A percentile compares a stretch with the other conserved stretches of the same genome.
phyloP scores from a whole-genome alignment of 345 rosid genomes.

The Raphanus sativus region DNA sequence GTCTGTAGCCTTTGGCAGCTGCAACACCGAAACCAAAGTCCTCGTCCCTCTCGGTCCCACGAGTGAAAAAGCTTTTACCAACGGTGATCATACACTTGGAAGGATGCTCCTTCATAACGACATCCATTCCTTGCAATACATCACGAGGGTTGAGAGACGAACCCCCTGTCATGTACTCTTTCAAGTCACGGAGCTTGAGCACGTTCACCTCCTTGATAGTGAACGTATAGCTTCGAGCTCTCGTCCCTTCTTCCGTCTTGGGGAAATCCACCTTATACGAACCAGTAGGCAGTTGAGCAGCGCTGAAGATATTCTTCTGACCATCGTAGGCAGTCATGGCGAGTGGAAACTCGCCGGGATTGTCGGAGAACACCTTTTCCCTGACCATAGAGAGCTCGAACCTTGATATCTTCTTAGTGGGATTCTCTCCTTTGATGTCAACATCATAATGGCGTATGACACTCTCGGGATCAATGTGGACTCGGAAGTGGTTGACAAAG shows the following conservation, averaged over 20 bases:
- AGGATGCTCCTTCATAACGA: slow-evolving; percentile 92
- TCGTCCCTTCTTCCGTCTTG: slow-evolving; percentile 53
- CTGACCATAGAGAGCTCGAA: slow-evolving; percentile 46
- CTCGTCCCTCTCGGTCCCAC: slow-evolving; percentile 26
- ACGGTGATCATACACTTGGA: slow-evolving; percentile 55
- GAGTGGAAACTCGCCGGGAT: slow-evolving; percentile 48
- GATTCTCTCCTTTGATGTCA: slow-evolving; percentile 49
- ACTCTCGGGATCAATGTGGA: slow-evolving; percentile 49
- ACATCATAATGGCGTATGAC: slow-evolving; percentile 66
- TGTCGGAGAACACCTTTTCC: slow-evolving; percentile 53
- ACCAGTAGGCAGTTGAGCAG: slow-evolving; percentile 53
- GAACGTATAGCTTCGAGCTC: slow-evolving; percentile 36
- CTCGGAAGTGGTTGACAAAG: slow-evolving; percentile 63
- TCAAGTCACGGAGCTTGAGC: slow-evolving; percentile 58
- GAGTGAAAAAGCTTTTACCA: slow-evolving; percentile 61
- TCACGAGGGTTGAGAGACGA: slow-evolving; percentile 56
- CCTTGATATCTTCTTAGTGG: slow-evolving; percentile 46
- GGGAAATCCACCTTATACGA: slow-evolving; percentile 46
- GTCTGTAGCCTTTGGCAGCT: slow-evolving; percentile 69
- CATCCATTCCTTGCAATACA: slow-evolving; percentile 83
- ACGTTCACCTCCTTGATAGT: slow-evolving; percentile 63
- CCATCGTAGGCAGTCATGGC: slow-evolving; percentile 80
- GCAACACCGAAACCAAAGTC: slow-evolving; percentile 63
- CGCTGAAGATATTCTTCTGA: slow-evolving; percentile 82
- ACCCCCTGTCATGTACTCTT: slow-evolving; percentile 52